Conservation (phyloP, 305 asterid species). For the Euphrasia arctica region DNA sequence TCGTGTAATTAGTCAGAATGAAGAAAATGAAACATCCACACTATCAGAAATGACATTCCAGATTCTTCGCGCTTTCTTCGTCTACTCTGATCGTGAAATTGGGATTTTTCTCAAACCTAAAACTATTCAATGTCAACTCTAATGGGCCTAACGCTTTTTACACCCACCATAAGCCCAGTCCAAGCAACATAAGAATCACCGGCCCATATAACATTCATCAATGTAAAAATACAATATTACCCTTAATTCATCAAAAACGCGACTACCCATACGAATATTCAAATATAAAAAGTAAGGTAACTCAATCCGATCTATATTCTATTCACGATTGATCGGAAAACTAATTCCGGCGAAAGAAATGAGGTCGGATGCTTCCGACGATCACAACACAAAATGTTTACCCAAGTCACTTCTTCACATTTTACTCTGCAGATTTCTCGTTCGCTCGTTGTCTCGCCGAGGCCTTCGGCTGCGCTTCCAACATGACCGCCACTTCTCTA, state of each 20-base stretch:
- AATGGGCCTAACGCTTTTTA: background rate
- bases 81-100: conserved; percentile 9
- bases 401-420: no score
- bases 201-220: no score
- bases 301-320: no score
- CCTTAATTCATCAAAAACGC: no score
- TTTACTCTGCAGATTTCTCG: background rate
- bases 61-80: conserved; percentile 5
- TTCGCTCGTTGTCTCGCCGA: background rate
- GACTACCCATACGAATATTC: no score
- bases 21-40: no score
- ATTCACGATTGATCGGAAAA: no score
- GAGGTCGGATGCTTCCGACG: background rate
- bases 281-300: no score
- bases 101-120: background rate
- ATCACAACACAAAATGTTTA: no score
- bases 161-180: conserved; percentile 7
- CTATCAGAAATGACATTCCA: conserved; percentile 52
- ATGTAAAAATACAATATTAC: no score
- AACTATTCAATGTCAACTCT: background rate
- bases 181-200: background rate
- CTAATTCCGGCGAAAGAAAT: no score
- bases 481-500: background rate
- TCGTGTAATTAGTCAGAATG: no score
- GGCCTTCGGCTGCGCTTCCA: background rate